These are phyloP conservation scores for Butyriboletus appendiculatus DNA, from an alignment of 1,284 basidiomycete genomes.

Conservation along the genomic window DNA sequence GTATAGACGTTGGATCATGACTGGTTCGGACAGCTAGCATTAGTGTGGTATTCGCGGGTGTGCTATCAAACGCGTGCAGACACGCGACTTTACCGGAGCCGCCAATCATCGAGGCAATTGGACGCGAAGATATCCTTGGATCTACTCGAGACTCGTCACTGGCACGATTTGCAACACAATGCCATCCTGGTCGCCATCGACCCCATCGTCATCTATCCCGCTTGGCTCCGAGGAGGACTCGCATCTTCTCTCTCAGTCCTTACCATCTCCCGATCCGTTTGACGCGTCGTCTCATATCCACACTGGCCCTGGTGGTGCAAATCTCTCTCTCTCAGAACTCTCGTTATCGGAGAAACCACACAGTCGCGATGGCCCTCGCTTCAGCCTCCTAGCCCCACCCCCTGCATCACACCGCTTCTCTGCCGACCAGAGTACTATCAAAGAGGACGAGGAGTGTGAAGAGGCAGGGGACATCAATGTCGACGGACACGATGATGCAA, in stretches of 20 bases:
- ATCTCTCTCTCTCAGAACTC: constrained; percentile 65
- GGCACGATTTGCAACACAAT: constrained; percentile 14
- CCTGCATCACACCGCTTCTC: constrained; percentile 29
- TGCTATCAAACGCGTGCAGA: no score
- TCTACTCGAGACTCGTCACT: background rate
- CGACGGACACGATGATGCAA: constrained; percentile 22
- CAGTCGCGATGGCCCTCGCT: constrained; percentile 34
- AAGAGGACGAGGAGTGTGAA: constrained; percentile 34
- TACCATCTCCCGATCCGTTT: constrained; percentile 37
- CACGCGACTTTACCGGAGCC: background rate
- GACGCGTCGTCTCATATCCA: constrained; percentile 41
- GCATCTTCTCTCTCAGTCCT: constrained; percentile 53
- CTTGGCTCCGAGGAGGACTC: constrained; percentile 37
- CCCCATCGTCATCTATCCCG: constrained; percentile 31
- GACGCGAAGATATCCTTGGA: background rate
- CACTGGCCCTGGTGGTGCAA: constrained; percentile 49
- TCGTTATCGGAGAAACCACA: constrained; percentile 47
- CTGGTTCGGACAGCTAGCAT: background rate
- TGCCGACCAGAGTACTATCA: constrained; percentile 29
- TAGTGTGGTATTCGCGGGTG: background rate
- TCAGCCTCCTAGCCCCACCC: constrained; percentile 45
- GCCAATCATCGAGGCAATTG: background rate
- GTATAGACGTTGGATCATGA: background rate
- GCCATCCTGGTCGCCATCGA: constrained; percentile 36
- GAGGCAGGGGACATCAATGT: constrained; percentile 23